Evolutionary conservation across 495 filamentous ascomycete species (phyloP).

Genomic region (Symbiotaphrina buchneri): DNA sequence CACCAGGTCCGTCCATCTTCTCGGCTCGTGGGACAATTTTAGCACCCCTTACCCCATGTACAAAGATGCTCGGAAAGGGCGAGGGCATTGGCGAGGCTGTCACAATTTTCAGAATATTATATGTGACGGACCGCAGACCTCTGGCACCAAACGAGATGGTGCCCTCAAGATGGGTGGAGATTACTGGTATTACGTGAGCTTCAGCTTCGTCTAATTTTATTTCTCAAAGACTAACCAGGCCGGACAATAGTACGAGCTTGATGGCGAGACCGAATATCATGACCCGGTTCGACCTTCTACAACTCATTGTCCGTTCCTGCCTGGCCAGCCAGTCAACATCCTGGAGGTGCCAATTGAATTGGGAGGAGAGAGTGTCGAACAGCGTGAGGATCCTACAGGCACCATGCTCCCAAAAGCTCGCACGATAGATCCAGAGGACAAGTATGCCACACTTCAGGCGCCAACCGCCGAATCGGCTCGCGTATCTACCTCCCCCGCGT

Average conservation of each 20-base stretch:
- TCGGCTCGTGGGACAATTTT: constrained; percentile 94
- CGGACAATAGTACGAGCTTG: constrained; percentile 57
- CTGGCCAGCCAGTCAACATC: constrained; percentile 67
- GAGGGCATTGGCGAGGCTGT: constrained; percentile 64
- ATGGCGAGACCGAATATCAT: constrained; percentile 50
- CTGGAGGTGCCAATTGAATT: constrained; percentile 54
- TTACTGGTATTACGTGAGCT: constrained; percentile 81
- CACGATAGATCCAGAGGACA: constrained; percentile 61
- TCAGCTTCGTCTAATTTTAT: constrained; percentile 1
- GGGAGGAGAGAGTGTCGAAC: constrained; percentile 15
- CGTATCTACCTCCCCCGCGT: constrained; percentile 4
- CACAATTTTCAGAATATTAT: constrained; percentile 66
- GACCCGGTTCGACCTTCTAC: constrained; percentile 49
- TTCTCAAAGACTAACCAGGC: too few relatives aligned
- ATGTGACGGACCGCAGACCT: constrained; percentile 45
- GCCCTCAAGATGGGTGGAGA: constrained; percentile 80
- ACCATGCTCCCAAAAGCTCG: constrained; percentile 19
- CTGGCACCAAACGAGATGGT: constrained; percentile 37
- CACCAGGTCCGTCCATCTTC: constrained; percentile 47
- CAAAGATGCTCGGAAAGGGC: constrained; percentile 42
- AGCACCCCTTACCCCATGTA: constrained; percentile 53
- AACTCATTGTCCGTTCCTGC: constrained; percentile 62
- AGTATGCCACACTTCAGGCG: constrained; percentile 43
- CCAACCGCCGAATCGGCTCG: constrained; percentile 20
- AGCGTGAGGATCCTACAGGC: constrained; percentile 17